Conservation (phyloP, 495 filamentous ascomycete species). For the Jackrogersella multiformis region DNA sequence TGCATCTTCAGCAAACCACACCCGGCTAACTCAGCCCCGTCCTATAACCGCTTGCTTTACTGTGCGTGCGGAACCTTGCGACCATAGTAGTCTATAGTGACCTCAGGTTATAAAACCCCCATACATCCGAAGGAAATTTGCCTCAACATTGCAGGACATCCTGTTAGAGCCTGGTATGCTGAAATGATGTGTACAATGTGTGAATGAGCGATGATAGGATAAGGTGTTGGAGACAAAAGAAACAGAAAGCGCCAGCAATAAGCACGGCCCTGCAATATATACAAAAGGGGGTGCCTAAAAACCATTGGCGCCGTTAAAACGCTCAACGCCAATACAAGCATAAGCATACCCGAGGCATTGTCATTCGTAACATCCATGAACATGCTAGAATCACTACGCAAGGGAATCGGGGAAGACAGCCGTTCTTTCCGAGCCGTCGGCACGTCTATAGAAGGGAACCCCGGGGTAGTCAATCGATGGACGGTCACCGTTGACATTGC, state of each 20-base stretch:
- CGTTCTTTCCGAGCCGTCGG: constrained; percentile 37
- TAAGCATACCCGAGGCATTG: constrained; percentile 18
- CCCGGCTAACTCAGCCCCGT: constrained; percentile 4
- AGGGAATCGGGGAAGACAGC: constrained; percentile 30
- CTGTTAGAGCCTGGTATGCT: constrained; percentile 12
- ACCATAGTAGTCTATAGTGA: constrained; percentile 23
- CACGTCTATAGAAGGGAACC: constrained; percentile 38
- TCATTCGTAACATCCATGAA: constrained; percentile 34
- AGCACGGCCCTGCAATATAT: constrained; percentile 21
- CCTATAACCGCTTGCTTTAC: constrained; percentile 13
- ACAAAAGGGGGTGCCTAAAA: constrained; percentile 23
- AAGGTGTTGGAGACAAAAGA: constrained; percentile 2
- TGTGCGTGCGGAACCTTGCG: constrained; percentile 18
- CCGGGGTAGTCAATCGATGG: constrained; percentile 37
- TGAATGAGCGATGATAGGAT: constrained; percentile 20
- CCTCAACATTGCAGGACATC: constrained; percentile 7
- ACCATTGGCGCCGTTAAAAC: constrained; percentile 25
- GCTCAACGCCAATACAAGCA: constrained; percentile 29
- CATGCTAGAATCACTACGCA: constrained; percentile 32
- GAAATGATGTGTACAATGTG: constrained; percentile 20
- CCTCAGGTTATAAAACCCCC: constrained; percentile 5
- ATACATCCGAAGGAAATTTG: constrained; percentile 5
- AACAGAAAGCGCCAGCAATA: constrained; percentile 1
- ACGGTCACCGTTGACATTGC: constrained; percentile 41
- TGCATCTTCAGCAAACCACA: constrained; percentile 11